Evolutionary conservation across 495 filamentous ascomycete species (phyloP).

Genomic region (Bacidia rubella): DNA sequence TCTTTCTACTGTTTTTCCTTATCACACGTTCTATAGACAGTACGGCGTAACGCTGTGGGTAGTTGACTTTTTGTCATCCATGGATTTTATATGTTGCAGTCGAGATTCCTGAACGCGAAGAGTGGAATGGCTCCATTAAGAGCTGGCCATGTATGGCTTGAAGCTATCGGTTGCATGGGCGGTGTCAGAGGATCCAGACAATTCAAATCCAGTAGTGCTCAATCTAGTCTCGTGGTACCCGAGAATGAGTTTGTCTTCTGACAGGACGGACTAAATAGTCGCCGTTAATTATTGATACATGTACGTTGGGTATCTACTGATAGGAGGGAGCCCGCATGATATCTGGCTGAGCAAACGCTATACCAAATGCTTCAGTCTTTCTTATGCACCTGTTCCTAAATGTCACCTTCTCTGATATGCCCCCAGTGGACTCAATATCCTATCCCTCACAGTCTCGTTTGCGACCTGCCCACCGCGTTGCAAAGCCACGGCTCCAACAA

Average conservation of each 20-base stretch:
- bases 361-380: not conserved
- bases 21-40: constrained; percentile 79
- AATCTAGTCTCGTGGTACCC: too few relatives aligned
- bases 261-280: too few relatives aligned
- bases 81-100: constrained; percentile 44
- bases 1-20: constrained; percentile 30
- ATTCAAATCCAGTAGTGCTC: too few relatives aligned
- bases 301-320: too few relatives aligned
- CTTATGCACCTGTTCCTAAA: not conserved
- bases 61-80: constrained; percentile 52
- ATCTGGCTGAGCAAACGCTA: not conserved
- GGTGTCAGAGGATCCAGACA: constrained; percentile 86
- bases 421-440: constrained; percentile 49
- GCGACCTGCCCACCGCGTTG: constrained; percentile 74
- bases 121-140: constrained; percentile 74
- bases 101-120: constrained; percentile 79
- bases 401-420: constrained; percentile 18
- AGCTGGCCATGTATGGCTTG: constrained; percentile 65
- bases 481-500: constrained; percentile 75
- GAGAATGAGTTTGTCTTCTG: too few relatives aligned
- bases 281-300: too few relatives aligned
- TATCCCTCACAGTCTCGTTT: constrained; percentile 57
- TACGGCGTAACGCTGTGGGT: constrained; percentile 58
- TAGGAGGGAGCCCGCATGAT: too few relatives aligned
- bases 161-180: constrained; percentile 52